These are phyloP conservation scores for Crucibulum laeve DNA, from an alignment of 768 basidiomycete genomes.

Conservation along the genomic window DNA sequence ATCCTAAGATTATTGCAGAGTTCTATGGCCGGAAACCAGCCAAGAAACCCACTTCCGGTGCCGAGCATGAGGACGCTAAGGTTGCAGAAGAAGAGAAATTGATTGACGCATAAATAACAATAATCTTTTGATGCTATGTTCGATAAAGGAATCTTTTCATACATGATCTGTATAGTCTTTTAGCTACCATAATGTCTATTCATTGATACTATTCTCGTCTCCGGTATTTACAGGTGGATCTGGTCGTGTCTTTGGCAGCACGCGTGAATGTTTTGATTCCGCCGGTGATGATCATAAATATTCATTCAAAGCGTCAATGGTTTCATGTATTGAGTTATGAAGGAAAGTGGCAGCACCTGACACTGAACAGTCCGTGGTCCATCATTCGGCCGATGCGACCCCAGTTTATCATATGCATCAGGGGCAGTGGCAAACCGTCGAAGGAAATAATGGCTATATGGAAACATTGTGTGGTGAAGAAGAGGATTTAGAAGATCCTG, in stretches of 20 bases:
- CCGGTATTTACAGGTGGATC: no score
- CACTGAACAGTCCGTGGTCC: no score
- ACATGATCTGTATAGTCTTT: not conserved
- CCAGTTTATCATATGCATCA: not conserved
- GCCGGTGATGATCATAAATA: no score
- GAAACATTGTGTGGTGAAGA: not conserved
- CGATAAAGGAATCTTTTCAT: not conserved
- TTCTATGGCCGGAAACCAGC: slow-evolving; percentile 84
- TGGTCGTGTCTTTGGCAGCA: no score
- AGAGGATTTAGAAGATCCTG: not conserved
- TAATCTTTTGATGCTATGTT: slow-evolving; percentile 2
- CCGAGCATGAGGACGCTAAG: slow-evolving; percentile 37
- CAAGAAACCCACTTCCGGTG: slow-evolving; percentile 55
- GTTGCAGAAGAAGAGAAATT: slow-evolving; percentile 47
- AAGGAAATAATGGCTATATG: not conserved
- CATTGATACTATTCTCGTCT: no score
- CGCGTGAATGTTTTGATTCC: no score
- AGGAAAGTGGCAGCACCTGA: no score
- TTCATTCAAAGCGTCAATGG: no score
- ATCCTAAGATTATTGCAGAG: slow-evolving; percentile 92
- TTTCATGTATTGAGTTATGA: no score
- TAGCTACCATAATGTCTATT: not conserved
- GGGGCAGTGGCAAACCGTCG: not conserved
- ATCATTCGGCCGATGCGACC: no score
- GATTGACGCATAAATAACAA: slow-evolving; percentile 53